Evolutionary conservation across 129 eudicot genomes (phyloP).

Genomic region (Oenanthe sinensis): DNA sequence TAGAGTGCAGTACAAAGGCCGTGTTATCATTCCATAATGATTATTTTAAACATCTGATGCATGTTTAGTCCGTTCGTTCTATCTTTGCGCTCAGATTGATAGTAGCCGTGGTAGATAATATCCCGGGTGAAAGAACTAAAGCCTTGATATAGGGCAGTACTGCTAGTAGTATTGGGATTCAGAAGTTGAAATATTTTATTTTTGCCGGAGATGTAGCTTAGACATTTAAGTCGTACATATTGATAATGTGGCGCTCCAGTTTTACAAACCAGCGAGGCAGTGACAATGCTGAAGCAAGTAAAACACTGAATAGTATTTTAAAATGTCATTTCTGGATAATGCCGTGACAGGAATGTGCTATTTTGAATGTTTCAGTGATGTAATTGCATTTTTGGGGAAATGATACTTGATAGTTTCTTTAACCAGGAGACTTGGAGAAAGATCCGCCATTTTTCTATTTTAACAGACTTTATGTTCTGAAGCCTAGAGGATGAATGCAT

Average conservation of each 20-base stretch:
- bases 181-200: background rate
- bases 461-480: background rate
- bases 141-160: background rate
- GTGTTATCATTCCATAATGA: slow-evolving; percentile 43
- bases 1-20: slow-evolving; percentile 74
- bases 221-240: background rate
- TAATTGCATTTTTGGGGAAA: background rate
- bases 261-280: background rate
- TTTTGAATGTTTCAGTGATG: background rate
- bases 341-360: background rate
- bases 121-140: background rate
- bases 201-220: too few relatives aligned
- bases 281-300: background rate
- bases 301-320: background rate
- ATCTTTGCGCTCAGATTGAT: too few relatives aligned
- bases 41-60: background rate
- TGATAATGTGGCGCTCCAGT: background rate
- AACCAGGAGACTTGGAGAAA: background rate
- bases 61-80: background rate
- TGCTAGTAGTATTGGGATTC: background rate
- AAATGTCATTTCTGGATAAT: background rate
- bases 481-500: background rate
- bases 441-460: background rate
- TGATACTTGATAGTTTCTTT: background rate
- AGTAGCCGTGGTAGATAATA: too few relatives aligned